Evolutionary conservation across 2,329 filamentous ascomycete species (phyloP).

Genomic region (Lachnellula occidentalis): DNA sequence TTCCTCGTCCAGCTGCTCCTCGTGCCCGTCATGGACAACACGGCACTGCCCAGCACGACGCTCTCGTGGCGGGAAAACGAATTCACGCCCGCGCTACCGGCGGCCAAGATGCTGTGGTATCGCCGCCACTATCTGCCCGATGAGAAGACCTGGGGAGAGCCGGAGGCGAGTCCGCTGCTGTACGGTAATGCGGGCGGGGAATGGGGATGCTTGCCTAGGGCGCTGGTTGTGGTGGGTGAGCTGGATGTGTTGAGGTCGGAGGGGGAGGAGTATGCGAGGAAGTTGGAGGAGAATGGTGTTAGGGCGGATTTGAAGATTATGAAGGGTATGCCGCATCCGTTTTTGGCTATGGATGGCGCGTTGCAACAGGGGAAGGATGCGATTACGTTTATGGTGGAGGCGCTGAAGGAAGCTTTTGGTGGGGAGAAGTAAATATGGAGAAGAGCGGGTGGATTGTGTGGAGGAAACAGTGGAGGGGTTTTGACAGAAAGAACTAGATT

Average conservation of each 20-base stretch:
- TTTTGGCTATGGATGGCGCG: conserved; percentile 52
- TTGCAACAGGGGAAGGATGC: conserved; percentile 46
- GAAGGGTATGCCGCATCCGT: conserved; percentile 52
- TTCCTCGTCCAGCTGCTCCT: conserved; percentile 48
- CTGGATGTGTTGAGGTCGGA: conserved; percentile 52
- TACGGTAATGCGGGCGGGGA: conserved; percentile 36
- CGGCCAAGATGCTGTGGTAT: conserved; percentile 56
- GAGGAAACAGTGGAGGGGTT: too few species aligned
- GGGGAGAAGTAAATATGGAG: not conserved
- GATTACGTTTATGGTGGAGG: conserved; percentile 36
- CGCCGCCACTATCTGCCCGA: conserved; percentile 51
- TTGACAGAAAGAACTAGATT: too few species aligned
- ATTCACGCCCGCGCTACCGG: conserved; percentile 46
- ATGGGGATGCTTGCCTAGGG: conserved; percentile 45
- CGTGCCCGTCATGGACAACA: conserved; percentile 55
- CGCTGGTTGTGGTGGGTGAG: conserved; percentile 49
- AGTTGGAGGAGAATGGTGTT: conserved; percentile 42
- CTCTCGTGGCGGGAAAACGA: conserved; percentile 46
- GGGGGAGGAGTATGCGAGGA: conserved; percentile 46
- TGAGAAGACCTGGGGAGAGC: conserved; percentile 39
- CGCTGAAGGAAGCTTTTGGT: conserved; percentile 20
- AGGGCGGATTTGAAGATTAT: conserved; percentile 44
- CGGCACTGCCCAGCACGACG: conserved; percentile 40
- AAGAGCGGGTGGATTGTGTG: too few species aligned
- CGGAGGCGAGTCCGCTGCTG: conserved; percentile 50